A percentile compares a stretch with the other conserved stretches of the same genome.
phyloP scores from a whole-genome alignment of 768 basidiomycete species.

The Leccinum truebloodii region DNA sequence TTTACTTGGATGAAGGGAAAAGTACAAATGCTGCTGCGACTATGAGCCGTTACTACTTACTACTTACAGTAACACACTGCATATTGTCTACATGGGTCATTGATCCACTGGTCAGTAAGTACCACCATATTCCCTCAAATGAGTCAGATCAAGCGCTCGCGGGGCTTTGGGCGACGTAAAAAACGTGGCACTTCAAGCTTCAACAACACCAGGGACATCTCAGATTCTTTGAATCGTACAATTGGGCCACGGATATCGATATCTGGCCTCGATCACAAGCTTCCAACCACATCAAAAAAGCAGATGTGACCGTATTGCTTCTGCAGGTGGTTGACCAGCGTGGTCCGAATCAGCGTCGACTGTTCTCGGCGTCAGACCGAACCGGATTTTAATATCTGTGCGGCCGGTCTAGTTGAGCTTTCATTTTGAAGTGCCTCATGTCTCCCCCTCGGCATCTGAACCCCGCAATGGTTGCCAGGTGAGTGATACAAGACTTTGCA shows the following conservation, averaged over 20 bases:
- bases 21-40: constrained; percentile 9
- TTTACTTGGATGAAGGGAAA: neutral
- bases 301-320: neutral
- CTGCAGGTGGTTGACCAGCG: constrained; percentile 4
- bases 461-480: constrained; percentile 20
- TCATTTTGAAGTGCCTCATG: constrained; percentile 26
- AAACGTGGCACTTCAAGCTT: constrained; percentile 8
- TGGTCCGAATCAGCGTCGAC: constrained; percentile 8
- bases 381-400: constrained; percentile 15
- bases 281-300: constrained; percentile 17
- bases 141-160: constrained; percentile 1
- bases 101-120: too few relatives aligned
- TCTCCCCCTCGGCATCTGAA: constrained; percentile 11
- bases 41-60: constrained; percentile 1
- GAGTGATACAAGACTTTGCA: constrained; percentile 12
- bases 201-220: neutral
- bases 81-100: neutral
- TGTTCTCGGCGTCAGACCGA: constrained; percentile 27
- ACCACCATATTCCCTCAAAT: neutral
- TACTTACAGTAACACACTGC: constrained; percentile 4
- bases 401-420: constrained; percentile 16
- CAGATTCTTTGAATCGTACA: neutral
- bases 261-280: constrained; percentile 18
- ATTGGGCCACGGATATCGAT: constrained; percentile 12
- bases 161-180: constrained; percentile 7